phyloP scores from a whole-genome alignment of 768 basidiomycete genomes.

The Collybia mongolica region DNA sequence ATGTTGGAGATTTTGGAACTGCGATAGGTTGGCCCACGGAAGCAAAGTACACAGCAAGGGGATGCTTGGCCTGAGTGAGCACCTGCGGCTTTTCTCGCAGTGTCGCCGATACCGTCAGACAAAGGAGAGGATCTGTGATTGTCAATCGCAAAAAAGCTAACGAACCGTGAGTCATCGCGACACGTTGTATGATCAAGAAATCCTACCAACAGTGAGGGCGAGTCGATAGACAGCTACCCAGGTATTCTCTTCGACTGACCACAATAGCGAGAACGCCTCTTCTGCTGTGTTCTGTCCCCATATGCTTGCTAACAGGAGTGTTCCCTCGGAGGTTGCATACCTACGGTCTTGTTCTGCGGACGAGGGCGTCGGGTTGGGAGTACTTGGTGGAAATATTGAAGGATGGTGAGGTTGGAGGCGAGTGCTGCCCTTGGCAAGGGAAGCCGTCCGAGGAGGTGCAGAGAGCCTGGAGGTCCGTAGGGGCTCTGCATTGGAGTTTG shows the following conservation, averaged over 20 bases:
- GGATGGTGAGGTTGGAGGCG: conserved; percentile 45
- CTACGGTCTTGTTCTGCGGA: conserved; percentile 70
- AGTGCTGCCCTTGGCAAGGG: conserved; percentile 35
- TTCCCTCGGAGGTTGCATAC: conserved; percentile 80
- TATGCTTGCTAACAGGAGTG: conserved; percentile 62
- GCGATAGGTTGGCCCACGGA: conserved; percentile 34
- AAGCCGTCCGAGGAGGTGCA: conserved; percentile 56
- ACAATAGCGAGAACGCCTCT: conserved; percentile 65
- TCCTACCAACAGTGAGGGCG: conserved; percentile 77
- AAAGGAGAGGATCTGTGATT: conserved; percentile 74
- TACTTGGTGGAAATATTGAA: conserved; percentile 77
- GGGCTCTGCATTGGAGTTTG: conserved; percentile 30
- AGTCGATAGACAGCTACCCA: conserved; percentile 87
- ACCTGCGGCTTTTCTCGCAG: conserved; percentile 75
- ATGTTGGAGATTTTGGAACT: conserved; percentile 31
- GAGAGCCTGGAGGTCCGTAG: conserved; percentile 37
- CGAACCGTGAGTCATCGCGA: conserved; percentile 2
- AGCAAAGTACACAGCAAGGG: conserved; percentile 38
- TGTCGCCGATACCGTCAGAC: conserved; percentile 83
- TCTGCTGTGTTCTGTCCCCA: conserved; percentile 66
- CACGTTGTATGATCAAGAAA: neutral
- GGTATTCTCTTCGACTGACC: conserved; percentile 52
- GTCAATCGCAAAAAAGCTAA: conserved; percentile 74
- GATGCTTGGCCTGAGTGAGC: conserved; percentile 39
- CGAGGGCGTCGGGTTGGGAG: conserved; percentile 81